Evolutionary conservation across 2,329 filamentous ascomycete species (phyloP).

Genomic region (Claviceps purpurea): DNA sequence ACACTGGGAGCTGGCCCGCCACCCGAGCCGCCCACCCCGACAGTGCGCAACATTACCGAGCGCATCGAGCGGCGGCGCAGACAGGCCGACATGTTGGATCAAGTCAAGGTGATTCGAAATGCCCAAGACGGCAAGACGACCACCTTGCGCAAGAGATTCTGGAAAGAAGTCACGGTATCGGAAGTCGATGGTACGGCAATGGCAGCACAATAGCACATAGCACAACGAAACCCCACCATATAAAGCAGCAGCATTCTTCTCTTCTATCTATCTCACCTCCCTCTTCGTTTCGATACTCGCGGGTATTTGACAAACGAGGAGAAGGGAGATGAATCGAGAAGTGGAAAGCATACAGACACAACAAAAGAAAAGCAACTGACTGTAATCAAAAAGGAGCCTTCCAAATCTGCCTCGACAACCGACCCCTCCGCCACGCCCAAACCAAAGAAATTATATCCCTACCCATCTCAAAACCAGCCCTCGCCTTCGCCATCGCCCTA

Average conservation of each 20-base stretch:
- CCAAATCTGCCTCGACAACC: conserved; percentile 60
- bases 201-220: no score
- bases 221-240: no score
- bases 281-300: no score
- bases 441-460: conserved; percentile 60
- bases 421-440: conserved; percentile 65
- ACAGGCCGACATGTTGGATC: conserved; percentile 42
- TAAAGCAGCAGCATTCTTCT: no score
- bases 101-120: conserved; percentile 33
- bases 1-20: conserved; percentile 46
- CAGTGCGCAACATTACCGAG: conserved; percentile 25
- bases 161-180: conserved; percentile 67
- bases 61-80: conserved; percentile 36
- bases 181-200: conserved; percentile 46
- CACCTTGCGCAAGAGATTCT: conserved; percentile 60
- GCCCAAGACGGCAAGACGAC: conserved; percentile 24
- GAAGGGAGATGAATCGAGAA: neutral
- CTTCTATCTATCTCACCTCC: neutral
- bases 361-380: neutral
- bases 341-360: neutral
- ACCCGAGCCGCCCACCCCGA: conserved; percentile 38
- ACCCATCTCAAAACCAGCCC: conserved; percentile 61
- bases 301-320: neutral
- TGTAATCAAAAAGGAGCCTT: conserved; percentile 19
- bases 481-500: conserved; percentile 73